phyloP scores from a whole-genome alignment of 1,284 basidiomycete species.

The Pterulicium gracile region DNA sequence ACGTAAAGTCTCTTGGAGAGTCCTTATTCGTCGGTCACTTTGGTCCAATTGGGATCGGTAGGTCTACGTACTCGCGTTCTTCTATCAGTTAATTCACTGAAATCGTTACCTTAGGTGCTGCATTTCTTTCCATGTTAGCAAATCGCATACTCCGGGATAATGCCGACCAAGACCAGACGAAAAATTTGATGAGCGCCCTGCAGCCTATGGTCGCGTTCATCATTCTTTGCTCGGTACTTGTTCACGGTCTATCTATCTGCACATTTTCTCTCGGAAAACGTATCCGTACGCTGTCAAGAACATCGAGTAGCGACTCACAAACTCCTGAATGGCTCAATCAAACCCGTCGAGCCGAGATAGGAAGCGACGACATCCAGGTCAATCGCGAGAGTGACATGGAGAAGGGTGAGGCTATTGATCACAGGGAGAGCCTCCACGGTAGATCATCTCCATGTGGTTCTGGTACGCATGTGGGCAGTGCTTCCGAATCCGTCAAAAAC shows the following conservation, averaged over 20 bases:
- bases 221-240: constrained; percentile 78
- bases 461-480: too few species aligned
- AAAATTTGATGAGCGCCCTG: constrained; percentile 63
- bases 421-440: too few species aligned
- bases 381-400: constrained; percentile 63
- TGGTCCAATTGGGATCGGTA: constrained; percentile 86
- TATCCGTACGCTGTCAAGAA: constrained; percentile 81
- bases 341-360: constrained; percentile 49
- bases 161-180: constrained; percentile 42
- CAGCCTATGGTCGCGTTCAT: constrained; percentile 89
- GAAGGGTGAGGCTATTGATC: constrained; percentile 39
- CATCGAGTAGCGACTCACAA: constrained; percentile 38
- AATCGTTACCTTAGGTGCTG: constrained; percentile 41
- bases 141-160: constrained; percentile 51
- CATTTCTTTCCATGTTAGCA: constrained; percentile 89
- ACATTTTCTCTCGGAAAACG: constrained; percentile 85
- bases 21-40: constrained; percentile 89
- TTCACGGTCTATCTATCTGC: constrained; percentile 88
- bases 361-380: constrained; percentile 67
- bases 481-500: too few species aligned
- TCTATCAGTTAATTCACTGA: constrained; percentile 1
- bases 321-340: constrained; percentile 59
- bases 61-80: constrained; percentile 18
- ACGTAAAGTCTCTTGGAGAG: constrained; percentile 83
- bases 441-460: too few species aligned